These are phyloP conservation scores for Salix caprea DNA, from an alignment of 345 rosid genomes.

Conservation along the genomic window DNA sequence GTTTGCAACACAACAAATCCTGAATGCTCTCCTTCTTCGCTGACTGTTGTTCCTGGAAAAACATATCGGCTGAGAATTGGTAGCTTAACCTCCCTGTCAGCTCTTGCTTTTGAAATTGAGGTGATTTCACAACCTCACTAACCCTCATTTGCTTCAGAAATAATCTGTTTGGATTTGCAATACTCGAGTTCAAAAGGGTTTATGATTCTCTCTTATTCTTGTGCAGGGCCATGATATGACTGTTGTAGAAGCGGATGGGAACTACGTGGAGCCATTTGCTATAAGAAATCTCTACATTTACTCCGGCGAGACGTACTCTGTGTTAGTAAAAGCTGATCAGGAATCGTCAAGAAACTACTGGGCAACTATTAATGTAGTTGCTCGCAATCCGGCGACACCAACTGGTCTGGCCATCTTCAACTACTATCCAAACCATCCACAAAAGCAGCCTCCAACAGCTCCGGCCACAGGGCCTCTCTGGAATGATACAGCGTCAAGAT, in stretches of 20 bases:
- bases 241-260: conserved; percentile 77
- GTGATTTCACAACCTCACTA: conserved; percentile 14
- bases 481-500: conserved; percentile 33
- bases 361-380: conserved; percentile 54
- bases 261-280: conserved; percentile 59
- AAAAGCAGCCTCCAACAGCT: conserved; percentile 34
- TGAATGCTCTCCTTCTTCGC: conserved; percentile 39
- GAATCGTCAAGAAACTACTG: conserved; percentile 60
- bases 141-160: conserved; percentile 36
- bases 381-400: conserved; percentile 42
- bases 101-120: conserved; percentile 78
- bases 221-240: conserved; percentile 69
- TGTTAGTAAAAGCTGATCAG: conserved; percentile 52
- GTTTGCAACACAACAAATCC: conserved; percentile 45
- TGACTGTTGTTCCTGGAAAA: conserved; percentile 53
- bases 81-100: conserved; percentile 53
- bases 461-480: conserved; percentile 44
- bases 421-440: conserved; percentile 55
- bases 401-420: conserved; percentile 42
- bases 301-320: conserved; percentile 72
- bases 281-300: conserved; percentile 64
- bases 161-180: conserved; percentile 10
- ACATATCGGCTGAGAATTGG: conserved; percentile 56
- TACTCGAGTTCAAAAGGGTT: neutral
- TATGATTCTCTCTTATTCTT: neutral